Conservation (phyloP, 1,284 basidiomycete genomes). For the Leccinum angustisporum region DNA sequence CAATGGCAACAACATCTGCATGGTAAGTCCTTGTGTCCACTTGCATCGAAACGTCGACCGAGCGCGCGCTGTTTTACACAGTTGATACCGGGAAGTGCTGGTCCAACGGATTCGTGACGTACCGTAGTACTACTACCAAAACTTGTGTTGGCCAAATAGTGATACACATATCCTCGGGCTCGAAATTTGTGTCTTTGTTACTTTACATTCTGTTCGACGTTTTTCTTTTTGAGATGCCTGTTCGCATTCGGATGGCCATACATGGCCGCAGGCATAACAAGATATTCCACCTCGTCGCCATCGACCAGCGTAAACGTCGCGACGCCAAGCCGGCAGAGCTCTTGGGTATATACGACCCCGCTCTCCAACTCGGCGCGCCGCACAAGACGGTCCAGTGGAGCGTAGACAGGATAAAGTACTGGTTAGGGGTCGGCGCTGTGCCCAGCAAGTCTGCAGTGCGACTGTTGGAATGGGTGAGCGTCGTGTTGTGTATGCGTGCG, state of each 20-base stretch:
- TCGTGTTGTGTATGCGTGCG: not conserved
- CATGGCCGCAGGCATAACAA: conserved; percentile 81
- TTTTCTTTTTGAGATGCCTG: conserved; percentile 56
- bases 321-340: conserved; percentile 91
- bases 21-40: conserved; percentile 55
- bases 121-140: not conserved
- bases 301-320: conserved; percentile 71
- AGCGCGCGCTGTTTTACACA: conserved; percentile 28
- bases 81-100: conserved; percentile 79
- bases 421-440: conserved; percentile 83
- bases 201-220: not conserved
- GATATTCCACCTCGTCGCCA: conserved; percentile 87
- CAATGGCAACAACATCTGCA: conserved; percentile 98
- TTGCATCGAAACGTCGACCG: conserved; percentile 5
- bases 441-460: conserved; percentile 80
- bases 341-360: conserved; percentile 85
- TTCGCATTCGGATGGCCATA: conserved; percentile 84
- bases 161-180: conserved; percentile 17
- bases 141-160: conserved; percentile 25
- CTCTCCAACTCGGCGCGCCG: conserved; percentile 38
- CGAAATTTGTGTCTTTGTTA: not conserved
- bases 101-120: conserved; percentile 49
- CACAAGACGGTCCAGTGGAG: conserved; percentile 87
- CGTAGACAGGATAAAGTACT: conserved; percentile 85
- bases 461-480: conserved; percentile 78